Conservation (phyloP, 768 basidiomycete genomes). For the Gloeostereum incarnatum region DNA sequence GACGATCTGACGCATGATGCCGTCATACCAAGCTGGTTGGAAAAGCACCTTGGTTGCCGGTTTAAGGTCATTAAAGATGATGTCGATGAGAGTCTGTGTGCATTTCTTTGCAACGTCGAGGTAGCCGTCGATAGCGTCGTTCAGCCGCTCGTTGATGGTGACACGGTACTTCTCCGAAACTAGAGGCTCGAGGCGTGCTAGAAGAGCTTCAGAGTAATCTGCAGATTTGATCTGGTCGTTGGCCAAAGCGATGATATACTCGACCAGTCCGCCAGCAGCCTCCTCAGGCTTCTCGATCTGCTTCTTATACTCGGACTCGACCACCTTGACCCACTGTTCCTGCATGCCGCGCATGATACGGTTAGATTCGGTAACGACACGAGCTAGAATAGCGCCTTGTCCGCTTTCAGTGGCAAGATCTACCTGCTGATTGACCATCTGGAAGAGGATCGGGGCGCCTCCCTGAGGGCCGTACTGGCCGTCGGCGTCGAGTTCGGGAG, state of each 20-base stretch:
- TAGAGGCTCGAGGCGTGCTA: slow-evolving; percentile 79
- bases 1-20: slow-evolving; percentile 78
- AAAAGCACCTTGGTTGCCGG: slow-evolving; percentile 81
- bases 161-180: slow-evolving; percentile 88
- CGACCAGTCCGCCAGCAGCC: slow-evolving; percentile 78
- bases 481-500: slow-evolving; percentile 84
- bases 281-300: slow-evolving; percentile 86
- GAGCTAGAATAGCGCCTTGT: slow-evolving; percentile 87
- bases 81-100: slow-evolving; percentile 87
- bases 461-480: slow-evolving; percentile 88
- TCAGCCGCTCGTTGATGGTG: slow-evolving; percentile 77
- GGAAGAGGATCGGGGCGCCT: slow-evolving; percentile 88
- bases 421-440: slow-evolving; percentile 96
- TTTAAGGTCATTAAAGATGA: slow-evolving; percentile 92
- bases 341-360: slow-evolving; percentile 88
- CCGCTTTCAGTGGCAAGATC: slow-evolving; percentile 94
- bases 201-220: slow-evolving; percentile 83
- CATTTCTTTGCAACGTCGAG: slow-evolving; percentile 98
- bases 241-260: slow-evolving; percentile 93
- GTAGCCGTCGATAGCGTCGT: slow-evolving; percentile 97
- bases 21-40: slow-evolving; percentile 84
- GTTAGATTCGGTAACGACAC: slow-evolving; percentile 81
- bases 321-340: slow-evolving; percentile 74
- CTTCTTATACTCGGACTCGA: slow-evolving; percentile 83
- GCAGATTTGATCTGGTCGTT: slow-evolving; percentile 98